Base-by-base conservation (phyloP, 2,329 filamentous ascomycete genomes). In the Calonectria fujianensis region DNA sequence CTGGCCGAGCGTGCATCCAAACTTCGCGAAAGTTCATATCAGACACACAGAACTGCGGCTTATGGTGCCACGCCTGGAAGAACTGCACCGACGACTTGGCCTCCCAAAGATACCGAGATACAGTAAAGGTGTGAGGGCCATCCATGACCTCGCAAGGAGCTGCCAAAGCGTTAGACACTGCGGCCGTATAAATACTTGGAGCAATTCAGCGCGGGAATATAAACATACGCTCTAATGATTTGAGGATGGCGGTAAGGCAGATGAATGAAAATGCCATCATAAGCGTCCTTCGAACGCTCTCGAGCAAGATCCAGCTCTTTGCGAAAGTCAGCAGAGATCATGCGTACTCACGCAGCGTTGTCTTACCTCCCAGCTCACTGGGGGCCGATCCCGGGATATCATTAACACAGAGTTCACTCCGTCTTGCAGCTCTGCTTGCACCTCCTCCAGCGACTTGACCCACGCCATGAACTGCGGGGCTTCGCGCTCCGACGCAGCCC, bases 51-150 rank as follows among this genome's bases (percentile, higher is more conserved):
- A 82, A 87, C 64, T 85, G 82, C 11, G 85, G 85, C 81, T 85
- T 86, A 41, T 85, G 83, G n/a, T 85, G 84, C 87, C 87, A 88
- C 3, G 86, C 84, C 2, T 81, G 83, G 77, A 82, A 88, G 75
- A 89, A 89, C 3, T 85, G 83, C 27, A 85, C 80, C 1, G 87
- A 85, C 6, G 83, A 84, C 37, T 78, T 73, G 1, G 87, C 86
- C 20, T 86, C 82, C 87, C 87, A 89, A 24, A 89, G 83, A 70
- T 87, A 83, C 10, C 81, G 81, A 8, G 86, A 88, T 24, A 86
- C 83, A 3, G 84, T 88, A 72, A 84, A 86, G 50, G 54, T 41
- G 29, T 79, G 69, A 14, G 69, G 24, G 13, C 41, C 10, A 4
- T 75, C 78, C 74, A 80, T 79, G 16, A 77, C 39, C 0, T 78